phyloP scores from a whole-genome alignment of 352 stramenopile species.

The Phytopythium boreale region DNA sequence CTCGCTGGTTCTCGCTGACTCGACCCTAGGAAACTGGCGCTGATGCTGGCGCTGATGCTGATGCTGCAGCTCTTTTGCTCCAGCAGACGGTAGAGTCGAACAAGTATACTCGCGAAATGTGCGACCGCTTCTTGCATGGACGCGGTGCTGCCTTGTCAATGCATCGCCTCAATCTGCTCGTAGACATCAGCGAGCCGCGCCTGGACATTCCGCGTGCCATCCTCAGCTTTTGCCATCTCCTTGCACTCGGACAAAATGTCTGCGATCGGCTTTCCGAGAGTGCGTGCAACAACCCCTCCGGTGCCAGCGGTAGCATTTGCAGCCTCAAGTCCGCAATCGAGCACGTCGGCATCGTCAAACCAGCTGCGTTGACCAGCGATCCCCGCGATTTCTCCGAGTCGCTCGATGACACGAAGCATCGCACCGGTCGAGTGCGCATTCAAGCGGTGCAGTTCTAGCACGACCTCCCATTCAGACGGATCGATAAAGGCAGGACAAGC shows the following conservation, averaged over 20 bases:
- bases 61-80: neutral
- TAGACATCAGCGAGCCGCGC: neutral
- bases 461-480: neutral
- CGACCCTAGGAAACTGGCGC: neutral
- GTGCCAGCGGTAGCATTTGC: neutral
- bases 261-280: neutral
- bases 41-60: neutral
- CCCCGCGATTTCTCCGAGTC: neutral
- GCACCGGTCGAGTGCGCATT: neutral
- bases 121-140: neutral
- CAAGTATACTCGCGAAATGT: neutral
- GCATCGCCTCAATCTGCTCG: neutral
- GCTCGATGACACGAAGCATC: neutral
- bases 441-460: neutral
- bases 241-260: neutral
- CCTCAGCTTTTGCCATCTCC: neutral
- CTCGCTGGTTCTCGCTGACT: neutral
- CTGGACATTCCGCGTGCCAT: neutral
- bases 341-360: neutral
- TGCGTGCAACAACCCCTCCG: neutral
- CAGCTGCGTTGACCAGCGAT: neutral
- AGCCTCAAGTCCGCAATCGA: neutral
- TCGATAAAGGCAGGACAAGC: neutral
- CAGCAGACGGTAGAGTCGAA: neutral
- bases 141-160: neutral